Evolutionary conservation across 257 asterid species (phyloP).

Genomic region (Voacanga thouarsii): DNA sequence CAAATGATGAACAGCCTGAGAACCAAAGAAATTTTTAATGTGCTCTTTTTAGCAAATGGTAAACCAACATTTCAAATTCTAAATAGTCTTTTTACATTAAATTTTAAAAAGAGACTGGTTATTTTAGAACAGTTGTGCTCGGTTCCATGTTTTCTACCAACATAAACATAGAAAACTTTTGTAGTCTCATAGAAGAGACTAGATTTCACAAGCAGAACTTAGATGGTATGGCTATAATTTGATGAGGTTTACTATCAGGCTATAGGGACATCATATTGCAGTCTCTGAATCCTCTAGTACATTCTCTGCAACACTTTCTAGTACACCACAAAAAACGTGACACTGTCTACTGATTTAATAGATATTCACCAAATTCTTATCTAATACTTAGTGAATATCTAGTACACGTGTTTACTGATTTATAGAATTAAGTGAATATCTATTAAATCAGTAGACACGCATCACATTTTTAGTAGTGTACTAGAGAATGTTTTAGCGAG

Average conservation of each 20-base stretch:
- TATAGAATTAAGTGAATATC: no score
- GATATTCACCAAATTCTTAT: no score
- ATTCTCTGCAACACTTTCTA: no score
- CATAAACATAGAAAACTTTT: neutral
- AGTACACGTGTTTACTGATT: no score
- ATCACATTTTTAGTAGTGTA: no score
- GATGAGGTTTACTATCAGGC: neutral
- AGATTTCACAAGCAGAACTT: neutral
- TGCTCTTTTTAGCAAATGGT: neutral
- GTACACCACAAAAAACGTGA: no score
- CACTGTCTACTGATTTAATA: no score
- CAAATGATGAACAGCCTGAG: neutral
- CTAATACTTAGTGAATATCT: no score
- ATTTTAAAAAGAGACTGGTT: neutral
- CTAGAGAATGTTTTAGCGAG: no score
- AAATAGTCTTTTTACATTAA: neutral
- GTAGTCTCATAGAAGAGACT: neutral
- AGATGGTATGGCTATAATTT: neutral
- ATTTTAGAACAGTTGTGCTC: neutral
- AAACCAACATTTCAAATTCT: neutral
- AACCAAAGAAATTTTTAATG: neutral
- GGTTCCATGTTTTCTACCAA: neutral
- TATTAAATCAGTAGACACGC: no score
- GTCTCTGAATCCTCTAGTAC: no score
- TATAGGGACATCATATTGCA: neutral